phyloP scores from a whole-genome alignment of 169 alveolate species.

The Plasmodium cynomolgi region DNA sequence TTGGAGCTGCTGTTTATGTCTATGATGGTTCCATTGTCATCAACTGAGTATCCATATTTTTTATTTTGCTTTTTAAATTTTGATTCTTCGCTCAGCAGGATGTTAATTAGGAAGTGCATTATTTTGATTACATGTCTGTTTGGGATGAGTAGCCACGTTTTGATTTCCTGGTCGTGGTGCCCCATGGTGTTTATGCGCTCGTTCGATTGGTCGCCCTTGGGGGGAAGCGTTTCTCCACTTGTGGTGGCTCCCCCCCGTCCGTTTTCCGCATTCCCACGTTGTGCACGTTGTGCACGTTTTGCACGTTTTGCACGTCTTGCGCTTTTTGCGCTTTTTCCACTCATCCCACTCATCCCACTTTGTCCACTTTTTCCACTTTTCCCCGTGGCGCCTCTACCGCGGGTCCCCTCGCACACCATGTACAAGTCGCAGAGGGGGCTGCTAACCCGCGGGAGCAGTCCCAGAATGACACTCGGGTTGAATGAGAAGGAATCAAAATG shows the following conservation, averaged over 20 bases:
- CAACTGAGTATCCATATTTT: slow-evolving; percentile 46
- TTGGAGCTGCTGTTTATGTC: slow-evolving; percentile 2
- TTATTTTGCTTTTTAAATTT: slow-evolving; percentile 19
- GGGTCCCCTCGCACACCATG: background rate
- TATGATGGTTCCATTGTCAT: slow-evolving; percentile 8
- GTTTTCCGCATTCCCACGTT: background rate
- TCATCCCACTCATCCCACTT: too few relatives aligned
- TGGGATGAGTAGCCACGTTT: slow-evolving; percentile 72
- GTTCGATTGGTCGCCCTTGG: background rate
- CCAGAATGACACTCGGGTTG: slow-evolving; percentile 60
- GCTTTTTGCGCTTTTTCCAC: too few relatives aligned
- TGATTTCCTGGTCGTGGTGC: slow-evolving; percentile 28
- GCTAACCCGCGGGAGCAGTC: slow-evolving; percentile 6
- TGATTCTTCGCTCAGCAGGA: slow-evolving; percentile 36
- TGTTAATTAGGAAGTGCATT: slow-evolving; percentile 38
- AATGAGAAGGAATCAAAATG: slow-evolving; percentile 48
- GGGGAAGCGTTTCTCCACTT: background rate
- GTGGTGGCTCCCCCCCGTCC: background rate
- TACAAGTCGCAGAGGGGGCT: slow-evolving; percentile 49
- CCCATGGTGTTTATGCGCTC: background rate
- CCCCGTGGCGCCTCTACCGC: background rate
- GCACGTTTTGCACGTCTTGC: too few relatives aligned
- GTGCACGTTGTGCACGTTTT: too few relatives aligned
- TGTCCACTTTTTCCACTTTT: background rate
- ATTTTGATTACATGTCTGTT: slow-evolving; percentile 44